phyloP scores from a whole-genome alignment of 495 filamentous ascomycete genomes.

The Aspergillus avenaceus region DNA sequence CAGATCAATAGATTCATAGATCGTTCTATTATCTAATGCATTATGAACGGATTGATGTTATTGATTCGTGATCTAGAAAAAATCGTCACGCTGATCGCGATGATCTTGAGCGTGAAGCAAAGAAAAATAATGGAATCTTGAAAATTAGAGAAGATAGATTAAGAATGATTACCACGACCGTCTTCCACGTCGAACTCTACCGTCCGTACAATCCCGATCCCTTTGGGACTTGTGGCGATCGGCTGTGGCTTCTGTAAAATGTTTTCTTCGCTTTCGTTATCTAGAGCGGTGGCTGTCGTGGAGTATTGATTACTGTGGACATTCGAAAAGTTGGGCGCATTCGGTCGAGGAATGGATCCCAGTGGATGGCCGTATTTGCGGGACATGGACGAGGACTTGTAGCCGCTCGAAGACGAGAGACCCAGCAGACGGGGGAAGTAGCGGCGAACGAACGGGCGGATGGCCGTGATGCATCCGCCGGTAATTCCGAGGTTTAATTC shows the following conservation, averaged over 20 bases:
- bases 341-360: constrained; percentile 19
- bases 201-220: constrained; percentile 27
- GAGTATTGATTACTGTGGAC: constrained; percentile 10
- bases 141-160: background rate
- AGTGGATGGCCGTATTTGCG: constrained; percentile 23
- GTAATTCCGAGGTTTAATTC: constrained; percentile 34
- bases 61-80: too few relatives aligned
- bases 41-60: too few relatives aligned
- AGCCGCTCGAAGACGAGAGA: constrained; percentile 16
- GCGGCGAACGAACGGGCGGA: constrained; percentile 28
- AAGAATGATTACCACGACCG: background rate
- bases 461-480: constrained; percentile 31
- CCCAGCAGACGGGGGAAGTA: constrained; percentile 33
- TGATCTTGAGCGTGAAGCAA: background rate
- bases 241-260: constrained; percentile 13
- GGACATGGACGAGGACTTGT: constrained; percentile 13
- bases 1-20: too few relatives aligned
- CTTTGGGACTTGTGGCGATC: background rate
- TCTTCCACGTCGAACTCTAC: constrained; percentile 32
- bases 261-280: constrained; percentile 27
- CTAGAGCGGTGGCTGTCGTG: constrained; percentile 10
- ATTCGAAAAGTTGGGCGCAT: constrained; percentile 18
- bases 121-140: background rate
- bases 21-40: too few relatives aligned
- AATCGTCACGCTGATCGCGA: too few relatives aligned